phyloP scores from a whole-genome alignment of 768 basidiomycete species.

The Boletus vermiculosoides region DNA sequence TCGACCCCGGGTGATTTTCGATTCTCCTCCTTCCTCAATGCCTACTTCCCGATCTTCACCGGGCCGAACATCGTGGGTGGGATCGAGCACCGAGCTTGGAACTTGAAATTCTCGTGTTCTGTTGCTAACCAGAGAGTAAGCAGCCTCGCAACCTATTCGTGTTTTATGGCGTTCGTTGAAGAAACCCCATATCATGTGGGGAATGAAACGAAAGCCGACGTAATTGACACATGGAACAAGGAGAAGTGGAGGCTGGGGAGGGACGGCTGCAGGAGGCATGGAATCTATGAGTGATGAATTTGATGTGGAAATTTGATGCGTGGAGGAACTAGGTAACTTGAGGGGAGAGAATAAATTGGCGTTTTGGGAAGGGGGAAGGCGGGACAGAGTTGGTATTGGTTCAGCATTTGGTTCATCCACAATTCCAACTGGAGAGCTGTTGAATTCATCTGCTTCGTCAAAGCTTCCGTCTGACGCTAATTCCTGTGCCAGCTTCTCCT shows the following conservation, averaged over 20 bases:
- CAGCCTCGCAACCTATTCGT: conserved; percentile 77
- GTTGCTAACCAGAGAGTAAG: conserved; percentile 66
- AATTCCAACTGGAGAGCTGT: conserved; percentile 25
- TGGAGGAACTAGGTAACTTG: conserved; percentile 21
- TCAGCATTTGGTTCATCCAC: conserved; percentile 34
- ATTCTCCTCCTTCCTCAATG: conserved; percentile 6
- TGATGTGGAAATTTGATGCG: conserved; percentile 17
- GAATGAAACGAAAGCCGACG: conserved; percentile 81
- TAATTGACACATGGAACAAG: conserved; percentile 72
- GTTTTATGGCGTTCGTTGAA: conserved; percentile 88
- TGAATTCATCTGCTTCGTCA: conserved; percentile 55
- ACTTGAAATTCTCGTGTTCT: conserved; percentile 59
- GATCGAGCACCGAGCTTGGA: conserved; percentile 21
- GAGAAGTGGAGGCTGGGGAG: conserved; percentile 75
- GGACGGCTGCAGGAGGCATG: conserved; percentile 54
- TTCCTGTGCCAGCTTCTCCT: conserved; percentile 65
- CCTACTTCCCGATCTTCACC: conserved; percentile 1
- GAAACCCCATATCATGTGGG: conserved; percentile 87
- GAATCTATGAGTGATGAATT: conserved; percentile 37
- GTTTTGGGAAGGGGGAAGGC: conserved; percentile 34
- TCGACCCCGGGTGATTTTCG: not conserved
- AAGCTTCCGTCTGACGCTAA: conserved; percentile 75
- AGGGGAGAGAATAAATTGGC: conserved; percentile 36
- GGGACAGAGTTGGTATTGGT: conserved; percentile 42
- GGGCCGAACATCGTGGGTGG: conserved; percentile 20